Conservation (phyloP, 1,284 basidiomycete species). For the Moesziomyces antarcticus region DNA sequence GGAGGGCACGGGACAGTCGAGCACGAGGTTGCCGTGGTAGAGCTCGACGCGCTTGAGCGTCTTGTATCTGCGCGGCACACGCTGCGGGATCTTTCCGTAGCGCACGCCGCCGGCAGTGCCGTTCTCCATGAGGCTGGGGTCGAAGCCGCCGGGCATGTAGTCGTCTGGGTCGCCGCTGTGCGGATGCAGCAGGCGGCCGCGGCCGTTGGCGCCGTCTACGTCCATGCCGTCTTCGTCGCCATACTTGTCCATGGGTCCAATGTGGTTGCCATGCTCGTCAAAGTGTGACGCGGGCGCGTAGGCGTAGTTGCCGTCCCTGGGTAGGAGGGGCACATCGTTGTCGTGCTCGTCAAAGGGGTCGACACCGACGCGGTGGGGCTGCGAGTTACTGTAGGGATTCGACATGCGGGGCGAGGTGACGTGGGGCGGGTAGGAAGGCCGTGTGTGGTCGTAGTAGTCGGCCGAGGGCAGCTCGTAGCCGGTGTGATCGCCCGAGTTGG, state of each 20-base stretch:
- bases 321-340: conserved; percentile 51
- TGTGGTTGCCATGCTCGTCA: conserved; percentile 55
- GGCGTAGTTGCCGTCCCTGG: conserved; percentile 45
- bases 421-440: conserved; percentile 19
- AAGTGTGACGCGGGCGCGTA: conserved; percentile 61
- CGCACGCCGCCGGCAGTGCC: conserved; percentile 51
- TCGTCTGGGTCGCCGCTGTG: conserved; percentile 22
- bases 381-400: conserved; percentile 35
- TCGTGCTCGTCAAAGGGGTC: conserved; percentile 41
- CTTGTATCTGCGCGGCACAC: conserved; percentile 64
- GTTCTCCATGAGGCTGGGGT: conserved; percentile 51
- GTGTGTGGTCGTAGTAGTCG: conserved; percentile 34
- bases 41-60: conserved; percentile 63
- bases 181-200: conserved; percentile 21
- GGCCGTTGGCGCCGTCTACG: conserved; percentile 50
- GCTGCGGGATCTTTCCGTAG: conserved; percentile 61
- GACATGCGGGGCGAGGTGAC: conserved; percentile 24
- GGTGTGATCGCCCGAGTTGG: conserved; percentile 33
- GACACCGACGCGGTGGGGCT: conserved; percentile 17
- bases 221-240: conserved; percentile 54
- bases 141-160: conserved; percentile 59
- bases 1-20: conserved; percentile 64
- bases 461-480: conserved; percentile 40
- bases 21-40: conserved; percentile 64
- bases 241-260: conserved; percentile 46